These are phyloP conservation scores for Linnemannia exigua DNA, from an alignment of 192 early-diverging fungal genomes.

Conservation along the genomic window DNA sequence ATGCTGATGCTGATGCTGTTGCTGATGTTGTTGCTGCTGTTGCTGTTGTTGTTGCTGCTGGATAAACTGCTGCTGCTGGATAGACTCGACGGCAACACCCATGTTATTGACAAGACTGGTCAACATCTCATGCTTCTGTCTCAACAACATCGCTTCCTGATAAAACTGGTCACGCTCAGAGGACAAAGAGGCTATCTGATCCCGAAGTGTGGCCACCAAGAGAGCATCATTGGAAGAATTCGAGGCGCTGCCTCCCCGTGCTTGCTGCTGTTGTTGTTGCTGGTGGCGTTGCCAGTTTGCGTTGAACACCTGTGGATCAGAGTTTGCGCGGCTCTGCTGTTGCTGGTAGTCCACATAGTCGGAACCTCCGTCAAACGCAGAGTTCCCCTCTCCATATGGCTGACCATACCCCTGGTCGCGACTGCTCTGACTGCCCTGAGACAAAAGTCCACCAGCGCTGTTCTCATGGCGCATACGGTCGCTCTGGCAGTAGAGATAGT, in stretches of 20 bases:
- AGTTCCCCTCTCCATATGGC: slow-evolving; percentile 18
- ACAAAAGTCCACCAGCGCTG: neutral
- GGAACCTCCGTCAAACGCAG: slow-evolving; percentile 8
- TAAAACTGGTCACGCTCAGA: slow-evolving; percentile 54
- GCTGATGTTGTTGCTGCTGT: slow-evolving; percentile 31
- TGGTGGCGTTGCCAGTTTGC: slow-evolving; percentile 10
- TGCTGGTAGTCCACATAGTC: slow-evolving; percentile 12
- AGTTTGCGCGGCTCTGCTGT: neutral
- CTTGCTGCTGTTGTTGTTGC: slow-evolving; percentile 17
- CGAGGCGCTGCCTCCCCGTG: neutral
- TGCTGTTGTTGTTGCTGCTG: slow-evolving; percentile 32
- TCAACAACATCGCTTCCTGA: slow-evolving; percentile 35
- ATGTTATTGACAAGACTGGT: slow-evolving; percentile 39
- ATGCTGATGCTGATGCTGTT: slow-evolving; percentile 20
- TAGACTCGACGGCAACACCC: slow-evolving; percentile 45
- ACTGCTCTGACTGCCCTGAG: slow-evolving; percentile 2
- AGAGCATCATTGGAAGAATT: slow-evolving; percentile 9
- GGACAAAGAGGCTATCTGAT: slow-evolving; percentile 50
- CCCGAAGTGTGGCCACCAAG: slow-evolving; percentile 38
- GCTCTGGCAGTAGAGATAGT: slow-evolving; percentile 39
- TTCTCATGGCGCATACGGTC: slow-evolving; percentile 14
- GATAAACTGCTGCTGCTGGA: slow-evolving; percentile 37
- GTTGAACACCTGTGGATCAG: neutral
- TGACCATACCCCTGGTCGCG: slow-evolving; percentile 8
- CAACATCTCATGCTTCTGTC: slow-evolving; percentile 47